Percentiles rank a stretch among this genome's conserved stretches.
These are phyloP conservation scores for Citrus trifoliata DNA, from an alignment of 345 rosid species.

Conservation along the genomic window DNA sequence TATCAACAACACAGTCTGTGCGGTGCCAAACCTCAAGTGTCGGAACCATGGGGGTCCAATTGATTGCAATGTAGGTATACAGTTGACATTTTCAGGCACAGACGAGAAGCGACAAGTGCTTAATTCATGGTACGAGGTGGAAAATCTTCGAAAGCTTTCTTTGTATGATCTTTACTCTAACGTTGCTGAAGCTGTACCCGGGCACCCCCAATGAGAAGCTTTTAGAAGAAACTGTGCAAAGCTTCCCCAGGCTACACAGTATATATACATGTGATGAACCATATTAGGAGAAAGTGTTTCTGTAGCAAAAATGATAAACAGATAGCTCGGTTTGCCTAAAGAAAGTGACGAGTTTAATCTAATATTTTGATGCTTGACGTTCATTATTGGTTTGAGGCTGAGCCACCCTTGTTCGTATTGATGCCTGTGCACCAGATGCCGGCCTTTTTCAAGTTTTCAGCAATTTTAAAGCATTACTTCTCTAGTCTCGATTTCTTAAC, in stretches of 20 bases:
- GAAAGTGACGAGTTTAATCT: neutral
- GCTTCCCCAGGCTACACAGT: neutral
- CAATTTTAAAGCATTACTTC: neutral
- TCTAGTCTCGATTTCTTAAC: too few species aligned
- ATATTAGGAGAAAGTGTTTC: neutral
- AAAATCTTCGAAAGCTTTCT: slow-evolving; percentile 60
- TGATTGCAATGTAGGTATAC: slow-evolving; percentile 63
- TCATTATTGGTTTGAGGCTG: neutral
- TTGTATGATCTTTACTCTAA: slow-evolving; percentile 52
- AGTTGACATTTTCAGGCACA: slow-evolving; percentile 79
- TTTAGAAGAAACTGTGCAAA: neutral
- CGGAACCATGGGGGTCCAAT: slow-evolving; percentile 36
- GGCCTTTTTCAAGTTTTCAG: neutral
- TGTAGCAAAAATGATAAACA: neutral
- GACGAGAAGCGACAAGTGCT: slow-evolving; percentile 67
- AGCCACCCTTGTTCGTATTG: neutral
- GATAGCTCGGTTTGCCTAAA: neutral
- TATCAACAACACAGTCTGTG: slow-evolving; percentile 62
- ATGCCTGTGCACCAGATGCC: neutral
- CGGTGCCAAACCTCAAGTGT: slow-evolving; percentile 56
- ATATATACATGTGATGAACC: neutral
- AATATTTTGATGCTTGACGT: neutral
- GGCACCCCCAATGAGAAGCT: slow-evolving; percentile 6
- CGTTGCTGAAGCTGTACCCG: slow-evolving; percentile 27
- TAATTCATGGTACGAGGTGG: slow-evolving; percentile 89